Percentiles rank a stretch among this genome's conserved stretches.
phyloP scores from a whole-genome alignment of 2,329 filamentous ascomycete genomes.

The Ambrosiella beaveri region DNA sequence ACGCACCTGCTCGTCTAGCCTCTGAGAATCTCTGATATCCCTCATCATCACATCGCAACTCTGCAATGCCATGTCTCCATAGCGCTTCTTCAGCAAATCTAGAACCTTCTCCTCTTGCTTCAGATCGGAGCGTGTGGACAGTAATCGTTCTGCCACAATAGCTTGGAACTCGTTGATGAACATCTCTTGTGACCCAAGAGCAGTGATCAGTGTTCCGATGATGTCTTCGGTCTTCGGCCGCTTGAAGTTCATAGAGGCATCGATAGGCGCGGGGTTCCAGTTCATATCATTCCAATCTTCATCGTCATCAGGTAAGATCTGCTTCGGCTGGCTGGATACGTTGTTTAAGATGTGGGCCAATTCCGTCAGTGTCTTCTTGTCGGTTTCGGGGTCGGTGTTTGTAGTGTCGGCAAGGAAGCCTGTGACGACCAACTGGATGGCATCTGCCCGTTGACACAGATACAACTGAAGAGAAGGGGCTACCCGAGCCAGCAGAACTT shows the following conservation, averaged over 20 bases:
- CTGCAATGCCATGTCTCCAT: conserved; percentile 72
- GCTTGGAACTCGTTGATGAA: conserved; percentile 90
- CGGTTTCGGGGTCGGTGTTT: conserved; percentile 22
- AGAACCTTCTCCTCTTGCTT: conserved; percentile 69
- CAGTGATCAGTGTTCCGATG: conserved; percentile 72
- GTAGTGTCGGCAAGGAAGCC: conserved; percentile 49
- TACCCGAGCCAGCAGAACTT: conserved; percentile 59
- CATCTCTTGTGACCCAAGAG: conserved; percentile 74
- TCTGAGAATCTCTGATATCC: conserved; percentile 70
- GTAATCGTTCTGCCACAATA: conserved; percentile 69
- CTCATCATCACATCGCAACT: conserved; percentile 95
- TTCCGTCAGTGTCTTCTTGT: conserved; percentile 38
- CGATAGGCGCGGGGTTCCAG: conserved; percentile 84
- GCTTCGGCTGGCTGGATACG: conserved; percentile 36
- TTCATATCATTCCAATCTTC: conserved; percentile 83
- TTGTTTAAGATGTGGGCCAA: conserved; percentile 50
- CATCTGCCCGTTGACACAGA: conserved; percentile 59
- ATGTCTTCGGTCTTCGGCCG: conserved; percentile 80
- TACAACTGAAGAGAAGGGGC: conserved; percentile 59
- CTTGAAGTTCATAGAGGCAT: conserved; percentile 83
- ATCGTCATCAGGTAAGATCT: conserved; percentile 41
- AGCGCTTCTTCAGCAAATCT: conserved; percentile 71
- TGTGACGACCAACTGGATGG: conserved; percentile 58
- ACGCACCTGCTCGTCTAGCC: conserved; percentile 38
- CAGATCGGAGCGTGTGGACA: conserved; percentile 49